Conservation (phyloP, 129 eudicot species). For the sunflower (Helianthus annuus) region DNA sequence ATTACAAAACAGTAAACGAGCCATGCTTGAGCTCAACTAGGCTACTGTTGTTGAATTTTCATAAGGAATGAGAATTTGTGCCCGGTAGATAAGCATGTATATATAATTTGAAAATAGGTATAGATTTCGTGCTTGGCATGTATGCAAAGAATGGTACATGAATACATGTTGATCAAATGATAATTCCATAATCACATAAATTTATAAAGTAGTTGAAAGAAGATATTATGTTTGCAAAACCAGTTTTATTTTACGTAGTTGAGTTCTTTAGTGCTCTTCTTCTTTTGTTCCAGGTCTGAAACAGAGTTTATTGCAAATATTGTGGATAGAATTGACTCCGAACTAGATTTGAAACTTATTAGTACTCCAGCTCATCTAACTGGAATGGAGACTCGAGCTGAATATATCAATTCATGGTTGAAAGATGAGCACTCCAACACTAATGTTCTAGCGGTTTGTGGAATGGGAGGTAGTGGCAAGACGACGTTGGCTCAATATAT, state of each 20-base stretch:
- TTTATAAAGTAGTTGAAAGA: no score
- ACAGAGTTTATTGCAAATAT: neutral
- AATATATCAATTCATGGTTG: conserved; percentile 19
- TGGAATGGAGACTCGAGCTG: conserved; percentile 12
- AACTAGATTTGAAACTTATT: conserved; percentile 15
- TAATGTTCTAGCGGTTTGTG: conserved; percentile 19
- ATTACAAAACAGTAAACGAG: no score
- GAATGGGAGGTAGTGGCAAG: conserved; percentile 45
- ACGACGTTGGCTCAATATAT: conserved; percentile 25
- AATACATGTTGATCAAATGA: no score
- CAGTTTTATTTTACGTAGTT: neutral
- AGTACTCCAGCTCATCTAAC: conserved; percentile 18
- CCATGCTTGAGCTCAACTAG: no score
- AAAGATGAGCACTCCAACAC: conserved; percentile 8
- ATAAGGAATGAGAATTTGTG: no score
- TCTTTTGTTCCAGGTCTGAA: conserved; percentile 19
- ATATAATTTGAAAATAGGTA: no score
- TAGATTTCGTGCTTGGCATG: no score
- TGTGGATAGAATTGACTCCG: neutral
- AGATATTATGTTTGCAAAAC: no score
- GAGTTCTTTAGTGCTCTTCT: neutral
- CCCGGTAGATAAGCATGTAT: no score
- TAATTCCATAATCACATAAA: no score
- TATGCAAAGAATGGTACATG: no score
- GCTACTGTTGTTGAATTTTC: no score